Conservation (phyloP, 805 yeast species). For the Candida nemodendra region DNA sequence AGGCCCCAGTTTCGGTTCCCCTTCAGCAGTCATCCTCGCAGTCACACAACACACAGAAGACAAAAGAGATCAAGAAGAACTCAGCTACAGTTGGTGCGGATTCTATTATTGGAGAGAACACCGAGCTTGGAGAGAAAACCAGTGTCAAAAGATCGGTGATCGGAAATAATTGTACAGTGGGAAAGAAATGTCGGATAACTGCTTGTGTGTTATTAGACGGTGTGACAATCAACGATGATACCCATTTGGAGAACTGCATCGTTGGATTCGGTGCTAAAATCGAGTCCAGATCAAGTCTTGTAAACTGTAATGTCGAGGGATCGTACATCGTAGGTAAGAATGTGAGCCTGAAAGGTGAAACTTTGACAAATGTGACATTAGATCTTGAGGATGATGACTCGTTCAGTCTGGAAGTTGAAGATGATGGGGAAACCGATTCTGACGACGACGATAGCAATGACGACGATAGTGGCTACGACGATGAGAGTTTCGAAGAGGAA, state of each 20-base stretch:
- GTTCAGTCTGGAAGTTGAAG: constrained; percentile 39
- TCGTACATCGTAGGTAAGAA: constrained; percentile 64
- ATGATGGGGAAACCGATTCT: constrained; percentile 37
- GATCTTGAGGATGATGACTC: constrained; percentile 28
- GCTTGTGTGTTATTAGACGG: constrained; percentile 79
- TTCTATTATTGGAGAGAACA: constrained; percentile 67
- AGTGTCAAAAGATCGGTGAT: constrained; percentile 84
- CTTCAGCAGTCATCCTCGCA: constrained; percentile 7
- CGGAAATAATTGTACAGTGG: constrained; percentile 72
- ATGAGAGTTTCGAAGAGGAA: constrained; percentile 58
- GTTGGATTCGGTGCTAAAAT: constrained; percentile 71
- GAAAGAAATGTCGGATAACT: constrained; percentile 81
- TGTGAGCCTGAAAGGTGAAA: constrained; percentile 41
- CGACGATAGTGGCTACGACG: constrained; percentile 53
- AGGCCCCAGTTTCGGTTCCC: constrained; percentile 2
- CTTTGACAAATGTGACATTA: constrained; percentile 36
- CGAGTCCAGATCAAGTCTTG: constrained; percentile 61
- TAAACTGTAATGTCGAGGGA: constrained; percentile 85
- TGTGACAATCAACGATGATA: constrained; percentile 76
- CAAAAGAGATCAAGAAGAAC: constrained; percentile 43
- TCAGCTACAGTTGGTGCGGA: constrained; percentile 85
- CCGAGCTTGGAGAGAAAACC: constrained; percentile 77
- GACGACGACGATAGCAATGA: constrained; percentile 48
- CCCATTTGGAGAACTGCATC: constrained; percentile 77
- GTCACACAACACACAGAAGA: constrained; percentile 15